These are phyloP conservation scores for Nelumbo lutea DNA, from an alignment of 164 flowering plant species.

Conservation along the genomic window DNA sequence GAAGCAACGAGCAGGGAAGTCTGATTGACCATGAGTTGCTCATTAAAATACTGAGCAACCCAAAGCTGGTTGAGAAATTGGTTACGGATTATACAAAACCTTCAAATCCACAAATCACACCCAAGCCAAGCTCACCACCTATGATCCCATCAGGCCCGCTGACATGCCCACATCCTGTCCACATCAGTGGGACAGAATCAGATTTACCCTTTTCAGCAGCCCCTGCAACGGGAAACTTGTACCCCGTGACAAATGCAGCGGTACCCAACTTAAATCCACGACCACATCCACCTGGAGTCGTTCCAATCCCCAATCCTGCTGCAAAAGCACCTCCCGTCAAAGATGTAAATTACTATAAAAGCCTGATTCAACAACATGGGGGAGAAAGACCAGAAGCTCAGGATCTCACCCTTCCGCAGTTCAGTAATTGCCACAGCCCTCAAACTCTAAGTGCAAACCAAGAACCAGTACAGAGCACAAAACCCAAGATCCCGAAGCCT, in stretches of 20 bases:
- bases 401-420: conserved; percentile 21
- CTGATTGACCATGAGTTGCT: conserved; percentile 76
- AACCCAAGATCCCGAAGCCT: conserved; percentile 63
- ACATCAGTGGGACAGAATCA: conserved; percentile 22
- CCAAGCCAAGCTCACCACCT: conserved; percentile 21
- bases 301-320: conserved; percentile 24
- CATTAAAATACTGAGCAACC: conserved; percentile 65
- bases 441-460: conserved; percentile 20
- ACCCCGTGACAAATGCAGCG: conserved; percentile 33
- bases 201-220: conserved; percentile 20
- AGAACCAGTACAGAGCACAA: conserved; percentile 26
- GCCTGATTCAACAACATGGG: conserved; percentile 89
- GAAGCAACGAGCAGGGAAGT: conserved; percentile 55
- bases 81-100: conserved; percentile 39
- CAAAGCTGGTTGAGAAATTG: conserved; percentile 62
- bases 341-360: conserved; percentile 77
- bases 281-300: conserved; percentile 18
- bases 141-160: conserved; percentile 9
- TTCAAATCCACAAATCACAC: conserved; percentile 16
- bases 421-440: conserved; percentile 24
- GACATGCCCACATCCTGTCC: conserved; percentile 24
- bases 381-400: conserved; percentile 49
- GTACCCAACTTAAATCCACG: conserved; percentile 20
- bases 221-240: conserved; percentile 26
- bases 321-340: conserved; percentile 31